These are phyloP conservation scores for Fraxinus paxiana DNA, from an alignment of 305 asterid genomes.

Conservation along the genomic window DNA sequence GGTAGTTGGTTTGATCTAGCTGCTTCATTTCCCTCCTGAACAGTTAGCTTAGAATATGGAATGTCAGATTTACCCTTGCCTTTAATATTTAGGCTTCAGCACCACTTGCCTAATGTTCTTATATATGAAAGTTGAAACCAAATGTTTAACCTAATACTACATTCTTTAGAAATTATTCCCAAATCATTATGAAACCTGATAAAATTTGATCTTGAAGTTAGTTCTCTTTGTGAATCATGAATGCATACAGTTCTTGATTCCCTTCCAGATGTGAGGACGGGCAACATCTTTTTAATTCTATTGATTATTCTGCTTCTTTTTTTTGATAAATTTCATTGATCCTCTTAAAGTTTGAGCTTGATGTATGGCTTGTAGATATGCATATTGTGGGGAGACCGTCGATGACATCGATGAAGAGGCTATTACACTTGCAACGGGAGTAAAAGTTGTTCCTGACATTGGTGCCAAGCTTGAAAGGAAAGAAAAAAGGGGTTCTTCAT, in stretches of 20 bases:
- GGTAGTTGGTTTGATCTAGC: conserved; percentile 36
- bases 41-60: background rate
- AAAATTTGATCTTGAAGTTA: background rate
- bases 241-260: background rate
- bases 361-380: conserved; percentile 21
- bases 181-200: background rate
- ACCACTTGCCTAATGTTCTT: background rate
- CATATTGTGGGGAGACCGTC: conserved; percentile 28
- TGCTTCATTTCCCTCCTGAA: background rate
- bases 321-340: too few relatives aligned
- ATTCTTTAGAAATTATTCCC: background rate
- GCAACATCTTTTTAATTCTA: background rate
- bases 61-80: background rate
- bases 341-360: background rate
- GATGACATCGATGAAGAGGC: conserved; percentile 41
- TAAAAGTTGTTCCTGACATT: conserved; percentile 25
- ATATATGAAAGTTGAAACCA: background rate
- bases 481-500: conserved; percentile 29
- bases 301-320: too few relatives aligned
- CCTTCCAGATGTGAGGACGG: background rate
- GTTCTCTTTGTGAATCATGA: background rate
- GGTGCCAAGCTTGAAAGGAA: conserved; percentile 35
- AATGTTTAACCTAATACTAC: background rate
- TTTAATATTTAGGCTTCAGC: background rate
- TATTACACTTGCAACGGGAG: conserved; percentile 33